Percentiles rank a stretch among this genome's conserved stretches.
Evolutionary conservation across 2,329 filamentous ascomycete species (phyloP).

Genomic region (Fusarium oxysporum): DNA sequence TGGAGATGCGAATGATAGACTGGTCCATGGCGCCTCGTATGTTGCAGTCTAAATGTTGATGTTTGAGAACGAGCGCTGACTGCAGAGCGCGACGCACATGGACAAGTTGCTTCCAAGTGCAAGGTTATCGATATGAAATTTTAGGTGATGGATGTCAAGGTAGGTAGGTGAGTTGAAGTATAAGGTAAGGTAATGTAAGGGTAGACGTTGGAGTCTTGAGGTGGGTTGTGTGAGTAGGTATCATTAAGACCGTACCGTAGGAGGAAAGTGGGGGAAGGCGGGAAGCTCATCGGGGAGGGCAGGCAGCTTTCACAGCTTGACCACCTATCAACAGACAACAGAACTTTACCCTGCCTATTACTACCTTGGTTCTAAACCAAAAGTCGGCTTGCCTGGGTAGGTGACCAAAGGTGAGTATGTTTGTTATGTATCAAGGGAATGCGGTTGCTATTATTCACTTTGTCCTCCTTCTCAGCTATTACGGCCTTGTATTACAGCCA

Average conservation of each 20-base stretch:
- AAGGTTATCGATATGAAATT: conserved; percentile 2
- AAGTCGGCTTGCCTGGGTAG: not conserved
- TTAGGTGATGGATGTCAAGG: not conserved
- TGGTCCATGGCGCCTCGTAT: conserved; percentile 68
- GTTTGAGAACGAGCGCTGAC: not conserved
- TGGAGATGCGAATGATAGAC: conserved; percentile 87
- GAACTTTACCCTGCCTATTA: not conserved
- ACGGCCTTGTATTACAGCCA: not conserved
- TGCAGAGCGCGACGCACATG: conserved; percentile 30
- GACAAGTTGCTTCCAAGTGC: conserved; percentile 10
- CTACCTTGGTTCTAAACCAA: not conserved
- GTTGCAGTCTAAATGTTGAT: conserved; percentile 22
- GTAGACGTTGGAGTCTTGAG: conserved; percentile 21
- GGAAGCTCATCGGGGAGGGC: not conserved
- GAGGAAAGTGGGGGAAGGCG: conserved; percentile 36
- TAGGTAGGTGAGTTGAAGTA: not conserved
- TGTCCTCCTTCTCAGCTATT: not conserved
- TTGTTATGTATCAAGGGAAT: not conserved
- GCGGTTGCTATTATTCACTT: not conserved
- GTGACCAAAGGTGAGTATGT: not conserved
- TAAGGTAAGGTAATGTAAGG: not conserved
- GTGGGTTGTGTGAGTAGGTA: conserved; percentile 22
- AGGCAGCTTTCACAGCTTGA: not conserved
- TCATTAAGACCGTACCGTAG: conserved; percentile 26
- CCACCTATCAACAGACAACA: not conserved